phyloP scores from a whole-genome alignment of 306 rosid species.

The Glycyrrhiza uralensis region DNA sequence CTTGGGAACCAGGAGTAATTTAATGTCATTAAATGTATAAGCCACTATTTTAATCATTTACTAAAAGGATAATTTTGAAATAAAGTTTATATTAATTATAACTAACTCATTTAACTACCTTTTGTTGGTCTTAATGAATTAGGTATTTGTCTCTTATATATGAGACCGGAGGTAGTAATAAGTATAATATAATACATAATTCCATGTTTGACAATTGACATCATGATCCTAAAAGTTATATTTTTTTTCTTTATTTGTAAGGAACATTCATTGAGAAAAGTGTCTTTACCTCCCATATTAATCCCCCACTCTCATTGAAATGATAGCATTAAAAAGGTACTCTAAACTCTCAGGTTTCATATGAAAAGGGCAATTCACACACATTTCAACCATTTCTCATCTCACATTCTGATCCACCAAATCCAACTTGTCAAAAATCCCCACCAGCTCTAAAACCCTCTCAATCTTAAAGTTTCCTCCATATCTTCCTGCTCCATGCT shows the following conservation, averaged over 20 bases:
- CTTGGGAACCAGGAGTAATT: too few relatives aligned
- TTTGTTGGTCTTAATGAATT: too few relatives aligned
- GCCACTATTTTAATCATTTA: too few relatives aligned
- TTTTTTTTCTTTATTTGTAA: slow-evolving; percentile 38
- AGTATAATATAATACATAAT: slow-evolving; percentile 42
- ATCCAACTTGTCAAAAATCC: slow-evolving; percentile 33
- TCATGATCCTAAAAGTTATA: slow-evolving; percentile 35
- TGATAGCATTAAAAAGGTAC: slow-evolving; percentile 35
- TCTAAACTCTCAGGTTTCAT: slow-evolving; percentile 29
- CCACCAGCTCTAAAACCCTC: slow-evolving; percentile 15
- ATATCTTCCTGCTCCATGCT: slow-evolving; percentile 62
- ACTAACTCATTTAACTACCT: too few relatives aligned
- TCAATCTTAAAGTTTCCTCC: slow-evolving; percentile 18
- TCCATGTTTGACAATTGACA: slow-evolving; percentile 50
- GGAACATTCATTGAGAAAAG: slow-evolving; percentile 36
- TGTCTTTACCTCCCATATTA: slow-evolving; percentile 27
- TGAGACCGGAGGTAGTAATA: too few relatives aligned
- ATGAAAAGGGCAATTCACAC: slow-evolving; percentile 34
- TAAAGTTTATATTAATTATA: too few relatives aligned
- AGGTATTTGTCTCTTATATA: too few relatives aligned
- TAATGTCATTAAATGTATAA: too few relatives aligned
- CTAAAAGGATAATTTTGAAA: too few relatives aligned
- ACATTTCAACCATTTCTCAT: slow-evolving; percentile 39
- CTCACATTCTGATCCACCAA: slow-evolving; percentile 31
- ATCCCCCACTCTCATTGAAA: slow-evolving; percentile 28